Percentiles rank a stretch among this genome's conserved stretches.
phyloP scores from a whole-genome alignment of 2,329 filamentous ascomycete genomes.

The Sclerotinia sclerotiorum region DNA sequence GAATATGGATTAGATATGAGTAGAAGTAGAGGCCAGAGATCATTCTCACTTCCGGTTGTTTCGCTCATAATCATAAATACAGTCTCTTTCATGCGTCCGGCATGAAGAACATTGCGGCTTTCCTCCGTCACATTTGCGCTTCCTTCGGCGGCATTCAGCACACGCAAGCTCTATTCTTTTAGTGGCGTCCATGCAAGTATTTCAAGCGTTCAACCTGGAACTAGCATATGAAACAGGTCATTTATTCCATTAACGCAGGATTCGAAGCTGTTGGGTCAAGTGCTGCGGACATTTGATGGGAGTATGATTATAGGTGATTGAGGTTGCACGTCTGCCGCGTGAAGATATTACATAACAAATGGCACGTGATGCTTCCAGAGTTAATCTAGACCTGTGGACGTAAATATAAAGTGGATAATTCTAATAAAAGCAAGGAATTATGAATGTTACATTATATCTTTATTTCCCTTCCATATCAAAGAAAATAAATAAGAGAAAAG shows the following conservation, averaged over 20 bases:
- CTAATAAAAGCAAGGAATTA: no score
- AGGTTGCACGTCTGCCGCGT: background rate
- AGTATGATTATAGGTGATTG: background rate
- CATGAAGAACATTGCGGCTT: background rate
- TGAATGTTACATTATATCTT: no score
- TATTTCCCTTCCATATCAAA: no score
- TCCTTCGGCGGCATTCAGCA: slow-evolving; percentile 1
- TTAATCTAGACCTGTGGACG: no score
- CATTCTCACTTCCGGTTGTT: background rate
- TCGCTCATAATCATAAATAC: background rate
- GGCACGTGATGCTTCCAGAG: background rate
- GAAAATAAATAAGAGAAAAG: no score
- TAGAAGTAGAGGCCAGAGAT: background rate
- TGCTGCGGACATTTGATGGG: background rate
- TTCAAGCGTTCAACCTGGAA: background rate
- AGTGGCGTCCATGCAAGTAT: background rate
- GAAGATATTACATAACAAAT: background rate
- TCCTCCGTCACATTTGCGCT: background rate
- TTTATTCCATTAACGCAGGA: background rate
- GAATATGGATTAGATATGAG: background rate
- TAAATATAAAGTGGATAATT: no score
- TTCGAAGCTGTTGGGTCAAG: background rate
- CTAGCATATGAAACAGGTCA: no score
- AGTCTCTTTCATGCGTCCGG: background rate
- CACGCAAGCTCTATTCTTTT: slow-evolving; percentile 3